These are phyloP conservation scores for Amphirosellinia nigrospora DNA, from an alignment of 495 filamentous ascomycete genomes.

Conservation along the genomic window DNA sequence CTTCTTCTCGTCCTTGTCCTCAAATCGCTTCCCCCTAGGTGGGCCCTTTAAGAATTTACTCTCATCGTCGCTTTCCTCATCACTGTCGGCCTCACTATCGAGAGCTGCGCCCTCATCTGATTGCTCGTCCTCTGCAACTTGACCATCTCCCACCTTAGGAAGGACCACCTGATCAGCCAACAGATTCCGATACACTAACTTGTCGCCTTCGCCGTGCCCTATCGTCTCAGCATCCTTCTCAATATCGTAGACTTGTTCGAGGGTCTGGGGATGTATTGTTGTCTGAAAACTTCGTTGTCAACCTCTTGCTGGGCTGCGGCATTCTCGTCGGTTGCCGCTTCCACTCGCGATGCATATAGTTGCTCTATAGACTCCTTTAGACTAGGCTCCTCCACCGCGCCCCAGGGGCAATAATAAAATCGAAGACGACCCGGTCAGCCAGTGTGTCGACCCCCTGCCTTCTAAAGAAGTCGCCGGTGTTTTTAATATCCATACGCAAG, in stretches of 20 bases:
- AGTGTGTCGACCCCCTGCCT: slow-evolving; percentile 81
- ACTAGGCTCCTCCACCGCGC: slow-evolving; percentile 54
- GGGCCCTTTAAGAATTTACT: slow-evolving; percentile 65
- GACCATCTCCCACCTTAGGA: slow-evolving; percentile 38
- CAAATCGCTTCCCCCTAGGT: slow-evolving; percentile 86
- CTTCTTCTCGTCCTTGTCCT: slow-evolving; percentile 89
- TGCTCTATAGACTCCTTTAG: slow-evolving; percentile 52
- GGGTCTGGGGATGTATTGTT: slow-evolving; percentile 94
- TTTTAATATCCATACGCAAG: slow-evolving; percentile 96
- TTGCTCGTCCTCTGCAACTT: slow-evolving; percentile 44
- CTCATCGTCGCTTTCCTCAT: slow-evolving; percentile 53
- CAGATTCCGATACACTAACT: slow-evolving; percentile 80
- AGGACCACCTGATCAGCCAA: slow-evolving; percentile 70
- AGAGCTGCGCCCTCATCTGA: slow-evolving; percentile 51
- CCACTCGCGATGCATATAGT: slow-evolving; percentile 47
- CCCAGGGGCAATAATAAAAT: slow-evolving; percentile 74
- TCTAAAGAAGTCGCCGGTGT: slow-evolving; percentile 88
- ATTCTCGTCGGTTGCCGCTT: slow-evolving; percentile 50
- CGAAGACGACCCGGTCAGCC: slow-evolving; percentile 73
- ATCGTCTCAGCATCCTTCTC: slow-evolving; percentile 86
- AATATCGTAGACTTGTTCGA: slow-evolving; percentile 94
- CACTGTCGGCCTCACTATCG: slow-evolving; percentile 58
- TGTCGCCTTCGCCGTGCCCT: slow-evolving; percentile 69
- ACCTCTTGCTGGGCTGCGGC: slow-evolving; percentile 62
- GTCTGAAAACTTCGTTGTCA: slow-evolving; percentile 89